Evolutionary conservation across 139 green algal genomes (phyloP), one percentile per base, ranked within the genome.

Genomic region (Picochlorum costavermella): DNA sequence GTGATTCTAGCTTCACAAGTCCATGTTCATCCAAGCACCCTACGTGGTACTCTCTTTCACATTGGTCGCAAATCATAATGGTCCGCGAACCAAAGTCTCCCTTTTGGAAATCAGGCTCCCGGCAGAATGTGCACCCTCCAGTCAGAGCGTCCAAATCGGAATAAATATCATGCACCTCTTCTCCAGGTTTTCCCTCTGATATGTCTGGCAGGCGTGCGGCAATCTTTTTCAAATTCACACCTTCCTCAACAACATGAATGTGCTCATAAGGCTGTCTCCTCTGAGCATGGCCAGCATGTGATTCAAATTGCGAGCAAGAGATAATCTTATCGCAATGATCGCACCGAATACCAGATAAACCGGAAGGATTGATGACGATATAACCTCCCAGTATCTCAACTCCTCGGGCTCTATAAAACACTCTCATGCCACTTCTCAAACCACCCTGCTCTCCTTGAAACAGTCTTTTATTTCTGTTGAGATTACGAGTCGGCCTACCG

Each of bases 31-130:
- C 64, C 63, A 94, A 74, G 69, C 81, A 89, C 30, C 82, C 81
- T 44, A 97, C 89, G 70, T 97, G 91, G 81, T 88, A 96, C 82
- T 97, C 91, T 29, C 87, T 77, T 79, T 97, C 91, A 75, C 91
- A 97, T 69, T 92, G 84, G 77, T 97, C 91, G 70, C 91, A 97
- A 60, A 97, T 81, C 53, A 96, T 85, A 48, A 96, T 90, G 33
- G 90, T 97, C 74, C 82, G 73, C 29, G 83, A 77, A 29, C 74
- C 80, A 75, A 96, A 97, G 51, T 72, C 80, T 50, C 82, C 89
- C 3, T 69, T 68, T 57, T 82, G 55, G 65, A 95, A 88, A 64
- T 89, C 77, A 8, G 71, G 57, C 5, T 79, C 64, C 37, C 78
- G 74, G 75, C 90, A 96, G 56, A 97, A 76, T 46, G 89, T 81